Evolutionary conservation across 345 rosid species (phyloP), one percentile per base, ranked within the genome.

Genomic region (Pugionium dolabratum): DNA sequence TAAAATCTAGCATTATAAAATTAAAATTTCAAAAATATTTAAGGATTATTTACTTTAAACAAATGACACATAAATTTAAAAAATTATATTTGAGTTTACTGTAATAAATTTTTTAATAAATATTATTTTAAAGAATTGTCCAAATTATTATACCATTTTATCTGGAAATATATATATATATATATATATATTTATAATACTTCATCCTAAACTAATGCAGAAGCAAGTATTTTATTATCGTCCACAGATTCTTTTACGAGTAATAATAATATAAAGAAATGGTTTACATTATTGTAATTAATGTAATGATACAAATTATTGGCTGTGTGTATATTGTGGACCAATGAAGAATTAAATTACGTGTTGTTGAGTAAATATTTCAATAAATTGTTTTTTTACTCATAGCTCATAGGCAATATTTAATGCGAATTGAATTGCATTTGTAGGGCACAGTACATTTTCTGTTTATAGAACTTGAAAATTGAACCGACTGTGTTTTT

Each of bases 371-470:
- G 69, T 47, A 39, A 47, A 63, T 41, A 56, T 34, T n/a, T 34
- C 54, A 57, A 33, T 50, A 41, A 57, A 49, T 57, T 64, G 60
- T 51, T 26, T 28, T 64, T 42, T 64, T 43, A 64, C 59, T 71
- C 40, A 11, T 55, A 57, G 39, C 28, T 41, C 39, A 34, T 41
- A 43, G 33, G 40, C 29, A 32, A 64, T 31, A 59, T 54, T 71
- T n/a, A 71, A 47, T 64, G 70, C 65, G 45, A 71, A 56, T 71
- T 58, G 69, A 41, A 46, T 44, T 71, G 62, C 58, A 47, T 71
- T 31, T 54, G 44, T 62, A 62, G 51, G 30, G 8, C 32, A 49
- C 54, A 57, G 65, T 64, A 56, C 59, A 37, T 32, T 70, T 62
- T 54, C 69, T 70, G 63, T 56, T 49, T 71, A 62, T 53, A 33